phyloP scores from a whole-genome alignment of 441 rosid genomes.

The Gossypium schwendimanii region DNA sequence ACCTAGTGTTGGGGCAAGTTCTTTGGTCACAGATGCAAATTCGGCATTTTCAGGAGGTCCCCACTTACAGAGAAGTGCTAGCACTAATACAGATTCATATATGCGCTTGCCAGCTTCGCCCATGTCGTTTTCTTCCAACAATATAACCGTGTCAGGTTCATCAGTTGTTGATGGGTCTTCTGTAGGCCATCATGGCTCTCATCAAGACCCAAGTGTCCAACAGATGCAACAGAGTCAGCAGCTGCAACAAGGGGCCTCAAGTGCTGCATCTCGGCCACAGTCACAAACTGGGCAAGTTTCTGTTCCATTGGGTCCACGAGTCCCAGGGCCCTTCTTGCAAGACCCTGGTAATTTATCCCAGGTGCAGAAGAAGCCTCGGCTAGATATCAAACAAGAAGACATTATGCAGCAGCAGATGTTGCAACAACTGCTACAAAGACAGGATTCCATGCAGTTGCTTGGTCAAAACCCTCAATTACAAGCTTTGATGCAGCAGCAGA shows the following conservation, averaged over 20 bases:
- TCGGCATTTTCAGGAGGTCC: conserved; percentile 88
- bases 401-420: conserved; percentile 76
- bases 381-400: conserved; percentile 86
- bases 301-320: conserved; percentile 54
- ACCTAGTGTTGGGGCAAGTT: conserved; percentile 92
- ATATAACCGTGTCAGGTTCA: conserved; percentile 78
- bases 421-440: conserved; percentile 78
- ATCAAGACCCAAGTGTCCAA: conserved; percentile 59
- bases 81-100: conserved; percentile 87
- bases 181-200: conserved; percentile 60
- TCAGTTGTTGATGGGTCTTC: conserved; percentile 83
- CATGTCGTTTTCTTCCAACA: conserved; percentile 84
- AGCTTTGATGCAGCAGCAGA: conserved; percentile 69
- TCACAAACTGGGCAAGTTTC: conserved; percentile 57
- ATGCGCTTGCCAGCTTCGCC: conserved; percentile 96
- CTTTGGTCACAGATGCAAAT: conserved; percentile 94
- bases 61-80: conserved; percentile 88
- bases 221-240: conserved; percentile 49
- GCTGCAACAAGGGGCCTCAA: conserved; percentile 58
- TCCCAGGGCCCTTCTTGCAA: conserved; percentile 56
- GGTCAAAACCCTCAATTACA: conserved; percentile 71
- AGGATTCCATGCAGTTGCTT: conserved; percentile 68
- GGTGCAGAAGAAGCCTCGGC: conserved; percentile 66
- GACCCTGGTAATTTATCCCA: conserved; percentile 62
- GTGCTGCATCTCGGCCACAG: conserved; percentile 65